These are phyloP conservation scores for Yamadazyma kanchanaburiensis DNA, from an alignment of 1,139 yeast species.

Conservation along the genomic window DNA sequence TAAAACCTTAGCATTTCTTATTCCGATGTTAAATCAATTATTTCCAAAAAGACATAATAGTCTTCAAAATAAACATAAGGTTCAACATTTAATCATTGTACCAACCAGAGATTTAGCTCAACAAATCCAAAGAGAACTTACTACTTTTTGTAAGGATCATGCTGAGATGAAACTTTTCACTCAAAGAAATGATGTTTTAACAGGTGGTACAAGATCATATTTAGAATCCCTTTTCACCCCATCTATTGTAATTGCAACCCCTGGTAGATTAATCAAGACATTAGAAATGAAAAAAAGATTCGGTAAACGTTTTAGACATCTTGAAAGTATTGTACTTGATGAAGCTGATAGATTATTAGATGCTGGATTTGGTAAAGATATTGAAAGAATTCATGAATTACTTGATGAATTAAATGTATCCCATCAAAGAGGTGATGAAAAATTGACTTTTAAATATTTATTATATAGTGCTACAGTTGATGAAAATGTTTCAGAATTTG, in stretches of 20 bases:
- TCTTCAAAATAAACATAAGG: conserved; percentile 25
- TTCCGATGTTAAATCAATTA: conserved; percentile 57
- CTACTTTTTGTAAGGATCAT: conserved; percentile 11
- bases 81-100: conserved; percentile 67
- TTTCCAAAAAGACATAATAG: conserved; percentile 10
- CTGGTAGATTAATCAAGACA: conserved; percentile 76
- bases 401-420: conserved; percentile 28
- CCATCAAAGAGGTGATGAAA: conserved; percentile 12
- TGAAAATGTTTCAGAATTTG: conserved; percentile 60
- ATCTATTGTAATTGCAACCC: conserved; percentile 77
- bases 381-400: conserved; percentile 51
- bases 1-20: conserved; percentile 83
- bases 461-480: conserved; percentile 89
- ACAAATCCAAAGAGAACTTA: conserved; percentile 71
- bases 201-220: conserved; percentile 37
- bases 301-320: conserved; percentile 45
- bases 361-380: conserved; percentile 68
- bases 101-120: conserved; percentile 93
- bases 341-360: conserved; percentile 86
- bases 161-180: conserved; percentile 25
- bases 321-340: conserved; percentile 72
- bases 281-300: conserved; percentile 41
- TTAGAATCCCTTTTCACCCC: conserved; percentile 22
- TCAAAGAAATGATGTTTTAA: conserved; percentile 22
- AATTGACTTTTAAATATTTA: conserved; percentile 52